Conservation (phyloP, 192 early-diverging fungal genomes). For the Backusella westeae region DNA sequence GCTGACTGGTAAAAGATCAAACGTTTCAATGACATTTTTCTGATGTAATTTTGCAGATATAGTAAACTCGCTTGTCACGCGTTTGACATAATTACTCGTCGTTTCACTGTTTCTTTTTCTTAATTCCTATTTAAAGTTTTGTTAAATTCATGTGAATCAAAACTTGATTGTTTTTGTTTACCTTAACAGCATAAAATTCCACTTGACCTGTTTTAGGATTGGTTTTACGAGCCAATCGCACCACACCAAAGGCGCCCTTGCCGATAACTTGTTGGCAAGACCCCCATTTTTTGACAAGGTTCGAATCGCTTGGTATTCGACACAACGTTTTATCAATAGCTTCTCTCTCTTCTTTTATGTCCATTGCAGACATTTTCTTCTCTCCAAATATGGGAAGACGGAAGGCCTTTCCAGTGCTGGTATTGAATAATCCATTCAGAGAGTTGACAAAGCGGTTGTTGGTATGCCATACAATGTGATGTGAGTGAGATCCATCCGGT, state of each 20-base stretch:
- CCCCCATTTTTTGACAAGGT: slow-evolving; percentile 41
- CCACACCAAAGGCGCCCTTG: slow-evolving; percentile 44
- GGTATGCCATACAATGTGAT: slow-evolving; percentile 11
- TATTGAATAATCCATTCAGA: slow-evolving; percentile 15
- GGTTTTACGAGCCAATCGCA: slow-evolving; percentile 39
- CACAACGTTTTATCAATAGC: slow-evolving; percentile 16
- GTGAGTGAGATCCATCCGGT: slow-evolving; percentile 17
- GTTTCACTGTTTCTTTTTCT: slow-evolving; percentile 60
- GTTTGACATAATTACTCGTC: slow-evolving; percentile 48
- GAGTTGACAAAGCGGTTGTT: slow-evolving; percentile 12
- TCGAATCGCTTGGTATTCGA: slow-evolving; percentile 18
- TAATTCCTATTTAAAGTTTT: slow-evolving; percentile 67
- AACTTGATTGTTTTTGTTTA: slow-evolving; percentile 9
- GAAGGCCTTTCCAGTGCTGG: slow-evolving; percentile 3
- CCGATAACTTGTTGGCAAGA: slow-evolving; percentile 44
- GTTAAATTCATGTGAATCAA: not conserved
- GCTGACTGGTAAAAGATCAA: slow-evolving; percentile 73
- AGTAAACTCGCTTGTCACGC: slow-evolving; percentile 73
- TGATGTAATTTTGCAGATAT: slow-evolving; percentile 77
- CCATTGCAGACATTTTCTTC: slow-evolving; percentile 14
- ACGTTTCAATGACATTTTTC: slow-evolving; percentile 72
- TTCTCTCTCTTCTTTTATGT: slow-evolving; percentile 11
- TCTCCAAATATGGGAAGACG: slow-evolving; percentile 27
- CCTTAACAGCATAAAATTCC: slow-evolving; percentile 48
- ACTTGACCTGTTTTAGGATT: slow-evolving; percentile 35